phyloP scores from a whole-genome alignment of 2,329 filamentous ascomycete genomes.

The Drechslerella dactyloides region DNA sequence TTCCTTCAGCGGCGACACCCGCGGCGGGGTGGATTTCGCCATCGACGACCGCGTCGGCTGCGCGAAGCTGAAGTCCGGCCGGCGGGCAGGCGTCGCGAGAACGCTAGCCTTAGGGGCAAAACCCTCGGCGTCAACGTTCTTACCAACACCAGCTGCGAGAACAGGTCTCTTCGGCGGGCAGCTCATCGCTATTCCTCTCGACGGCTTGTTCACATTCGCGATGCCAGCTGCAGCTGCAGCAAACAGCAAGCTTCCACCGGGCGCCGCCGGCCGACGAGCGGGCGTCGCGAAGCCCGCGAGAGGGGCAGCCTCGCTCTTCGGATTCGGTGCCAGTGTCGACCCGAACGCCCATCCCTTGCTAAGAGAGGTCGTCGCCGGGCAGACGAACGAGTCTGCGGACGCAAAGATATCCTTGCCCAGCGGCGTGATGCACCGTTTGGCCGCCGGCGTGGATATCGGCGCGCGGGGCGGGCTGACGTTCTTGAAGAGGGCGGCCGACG shows the following conservation, averaged over 20 bases:
- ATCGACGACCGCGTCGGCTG: constrained; percentile 33
- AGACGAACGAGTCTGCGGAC: constrained; percentile 34
- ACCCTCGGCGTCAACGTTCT: neutral
- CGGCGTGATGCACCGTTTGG: neutral
- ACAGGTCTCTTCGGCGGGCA: constrained; percentile 38
- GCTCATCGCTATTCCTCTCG: constrained; percentile 24
- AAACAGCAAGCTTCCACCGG: constrained; percentile 15
- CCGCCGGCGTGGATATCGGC: neutral
- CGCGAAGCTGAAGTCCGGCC: constrained; percentile 27
- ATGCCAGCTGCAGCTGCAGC: constrained; percentile 16
- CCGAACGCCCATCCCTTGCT: constrained; percentile 38
- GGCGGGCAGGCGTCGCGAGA: constrained; percentile 15
- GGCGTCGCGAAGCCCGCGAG: constrained; percentile 26
- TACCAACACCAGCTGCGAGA: neutral
- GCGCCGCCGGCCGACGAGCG: constrained; percentile 19
- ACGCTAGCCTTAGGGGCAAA: neutral
- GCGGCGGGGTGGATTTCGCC: constrained; percentile 24
- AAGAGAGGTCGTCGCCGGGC: constrained; percentile 11
- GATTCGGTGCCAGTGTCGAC: constrained; percentile 1
- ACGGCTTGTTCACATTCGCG: constrained; percentile 3
- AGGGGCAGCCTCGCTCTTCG: neutral
- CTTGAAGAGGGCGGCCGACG: neutral
- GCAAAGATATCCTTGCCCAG: constrained; percentile 17
- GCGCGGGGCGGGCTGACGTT: too few species aligned
- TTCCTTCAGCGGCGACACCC: constrained; percentile 36